Percentiles rank a stretch among this genome's conserved stretches.
Conservation (phyloP, 176 grass and related monocot species). For the Dactylis glomerata region DNA sequence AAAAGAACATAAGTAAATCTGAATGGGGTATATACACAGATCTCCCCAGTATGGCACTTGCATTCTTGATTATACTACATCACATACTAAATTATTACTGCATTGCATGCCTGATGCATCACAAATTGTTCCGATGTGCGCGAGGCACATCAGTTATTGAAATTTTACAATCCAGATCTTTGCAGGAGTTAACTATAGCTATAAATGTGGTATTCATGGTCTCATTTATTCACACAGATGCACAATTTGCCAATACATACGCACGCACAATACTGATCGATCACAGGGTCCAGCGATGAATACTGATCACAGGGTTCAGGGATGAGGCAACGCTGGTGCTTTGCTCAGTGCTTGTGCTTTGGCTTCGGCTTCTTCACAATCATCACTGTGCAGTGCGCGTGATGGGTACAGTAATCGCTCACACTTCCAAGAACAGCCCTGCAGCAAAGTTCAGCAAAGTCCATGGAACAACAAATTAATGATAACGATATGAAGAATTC, state of each 20-base stretch:
- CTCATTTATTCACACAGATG: conserved; percentile 28
- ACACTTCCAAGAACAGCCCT: conserved; percentile 89
- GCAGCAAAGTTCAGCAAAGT: not conserved
- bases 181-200: not conserved
- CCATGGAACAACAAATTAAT: not conserved
- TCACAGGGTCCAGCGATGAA: not conserved
- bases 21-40: not conserved
- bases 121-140: not conserved
- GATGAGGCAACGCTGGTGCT: not conserved
- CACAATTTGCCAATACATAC: not conserved
- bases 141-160: not conserved
- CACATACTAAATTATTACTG: not conserved
- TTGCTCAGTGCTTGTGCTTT: conserved; percentile 51
- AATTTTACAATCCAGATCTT: not conserved
- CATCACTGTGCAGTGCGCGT: conserved; percentile 92
- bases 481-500: not conserved
- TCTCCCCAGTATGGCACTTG: not conserved
- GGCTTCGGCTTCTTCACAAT: conserved; percentile 92
- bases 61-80: not conserved
- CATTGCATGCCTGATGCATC: not conserved
- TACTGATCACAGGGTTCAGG: not conserved
- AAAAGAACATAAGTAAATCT: no score
- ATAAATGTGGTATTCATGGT: not conserved
- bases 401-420: conserved; percentile 84
- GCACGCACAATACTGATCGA: not conserved